phyloP scores from a whole-genome alignment of 2,329 filamentous ascomycete species.

The Emmonsia crescens region DNA sequence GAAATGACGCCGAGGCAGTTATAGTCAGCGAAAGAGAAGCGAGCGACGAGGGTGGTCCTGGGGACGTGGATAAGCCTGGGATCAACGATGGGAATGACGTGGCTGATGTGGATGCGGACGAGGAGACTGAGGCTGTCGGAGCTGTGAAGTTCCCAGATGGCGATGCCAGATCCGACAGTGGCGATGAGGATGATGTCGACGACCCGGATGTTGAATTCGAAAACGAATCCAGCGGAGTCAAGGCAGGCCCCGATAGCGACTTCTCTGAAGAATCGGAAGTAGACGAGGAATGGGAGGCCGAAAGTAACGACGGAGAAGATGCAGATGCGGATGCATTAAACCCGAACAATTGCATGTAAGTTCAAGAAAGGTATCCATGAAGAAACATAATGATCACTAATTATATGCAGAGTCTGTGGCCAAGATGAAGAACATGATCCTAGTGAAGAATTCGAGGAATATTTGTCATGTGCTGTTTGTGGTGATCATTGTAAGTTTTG shows the following conservation, averaged over 20 bases:
- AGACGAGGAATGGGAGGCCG: conserved; percentile 40
- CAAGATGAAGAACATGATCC: conserved; percentile 75
- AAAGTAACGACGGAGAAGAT: conserved; percentile 37
- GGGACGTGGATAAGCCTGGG: conserved; percentile 15
- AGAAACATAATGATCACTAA: conserved; percentile 22
- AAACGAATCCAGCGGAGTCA: conserved; percentile 25
- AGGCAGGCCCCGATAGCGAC: conserved; percentile 37
- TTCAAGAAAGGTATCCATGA: conserved; percentile 5
- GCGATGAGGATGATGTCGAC: conserved; percentile 17
- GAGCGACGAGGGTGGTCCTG: conserved; percentile 10
- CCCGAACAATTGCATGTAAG: conserved; percentile 54
- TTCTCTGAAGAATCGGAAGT: conserved; percentile 48
- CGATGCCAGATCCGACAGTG: conserved; percentile 23
- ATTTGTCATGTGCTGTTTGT: conserved; percentile 65
- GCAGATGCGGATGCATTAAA: conserved; percentile 36
- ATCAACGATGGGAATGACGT: conserved; percentile 12
- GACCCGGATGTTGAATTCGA: conserved; percentile 36
- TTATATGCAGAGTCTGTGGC: conserved; percentile 60
- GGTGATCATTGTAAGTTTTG: conserved; percentile 65
- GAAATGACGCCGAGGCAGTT: conserved; percentile 25
- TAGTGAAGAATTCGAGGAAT: conserved; percentile 68
- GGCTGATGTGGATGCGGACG: conserved; percentile 31
- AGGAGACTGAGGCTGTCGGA: conserved; percentile 32
- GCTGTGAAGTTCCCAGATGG: conserved; percentile 28
- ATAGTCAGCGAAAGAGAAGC: conserved; percentile 18